A percentile compares a stretch with the other conserved stretches of the same genome.
These are phyloP conservation scores for Cordia subcordata DNA, from an alignment of 257 asterid species.

Conservation along the genomic window DNA sequence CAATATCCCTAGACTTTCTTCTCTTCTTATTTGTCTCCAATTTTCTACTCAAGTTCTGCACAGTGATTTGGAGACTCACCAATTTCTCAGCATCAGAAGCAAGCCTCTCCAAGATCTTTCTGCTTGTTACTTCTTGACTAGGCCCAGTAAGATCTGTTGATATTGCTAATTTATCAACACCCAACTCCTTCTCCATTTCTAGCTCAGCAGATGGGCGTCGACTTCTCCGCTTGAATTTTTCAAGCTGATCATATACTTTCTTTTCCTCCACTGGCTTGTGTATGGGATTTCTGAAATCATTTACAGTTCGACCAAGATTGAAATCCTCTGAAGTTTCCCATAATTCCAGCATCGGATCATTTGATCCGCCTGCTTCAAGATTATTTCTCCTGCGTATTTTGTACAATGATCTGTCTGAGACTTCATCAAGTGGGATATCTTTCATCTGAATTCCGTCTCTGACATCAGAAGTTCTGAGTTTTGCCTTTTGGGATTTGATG, in stretches of 20 bases:
- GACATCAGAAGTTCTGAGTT: constrained; percentile 37
- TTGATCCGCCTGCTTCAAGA: constrained; percentile 28
- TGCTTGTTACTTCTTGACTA: constrained; percentile 30
- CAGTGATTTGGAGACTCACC: constrained; percentile 41
- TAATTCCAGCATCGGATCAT: constrained; percentile 80
- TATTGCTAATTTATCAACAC: constrained; percentile 56
- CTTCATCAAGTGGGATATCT: constrained; percentile 87
- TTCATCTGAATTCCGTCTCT: constrained; percentile 54
- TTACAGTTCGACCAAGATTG: constrained; percentile 32
- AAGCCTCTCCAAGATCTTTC: constrained; percentile 57
- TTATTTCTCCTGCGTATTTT: constrained; percentile 31
- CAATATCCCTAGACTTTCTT: constrained; percentile 39
- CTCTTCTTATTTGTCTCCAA: constrained; percentile 43
- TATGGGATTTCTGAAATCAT: constrained; percentile 36
- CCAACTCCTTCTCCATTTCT: constrained; percentile 68
- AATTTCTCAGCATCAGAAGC: constrained; percentile 62
- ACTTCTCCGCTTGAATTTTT: constrained; percentile 26
- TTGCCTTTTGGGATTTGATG: constrained; percentile 40
- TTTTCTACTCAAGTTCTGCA: constrained; percentile 47
- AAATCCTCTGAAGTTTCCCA: constrained; percentile 66
- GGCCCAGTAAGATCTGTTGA: constrained; percentile 30
- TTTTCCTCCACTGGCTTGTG: constrained; percentile 40
- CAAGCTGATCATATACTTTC: constrained; percentile 36
- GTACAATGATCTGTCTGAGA: constrained; percentile 37
- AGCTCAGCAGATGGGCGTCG: constrained; percentile 54